phyloP scores from a whole-genome alignment of 73 alveolate species.

The Breviolum minutum region DNA sequence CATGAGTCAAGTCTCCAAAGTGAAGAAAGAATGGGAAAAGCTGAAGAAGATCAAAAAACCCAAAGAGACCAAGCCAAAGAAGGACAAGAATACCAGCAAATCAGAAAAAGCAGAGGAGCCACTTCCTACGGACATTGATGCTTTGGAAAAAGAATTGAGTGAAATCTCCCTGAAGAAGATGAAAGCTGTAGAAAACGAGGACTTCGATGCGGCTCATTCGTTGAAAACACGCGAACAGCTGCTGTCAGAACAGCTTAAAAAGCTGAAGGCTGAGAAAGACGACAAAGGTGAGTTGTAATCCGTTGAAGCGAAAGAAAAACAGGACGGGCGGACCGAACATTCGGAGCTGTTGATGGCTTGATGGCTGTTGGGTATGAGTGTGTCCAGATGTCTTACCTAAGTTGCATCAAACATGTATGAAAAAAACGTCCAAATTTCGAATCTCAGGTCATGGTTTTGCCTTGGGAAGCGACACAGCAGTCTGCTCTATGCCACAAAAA shows the following conservation, averaged over 20 bases:
- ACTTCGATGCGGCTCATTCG: conserved; percentile 64
- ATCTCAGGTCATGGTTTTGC: not conserved
- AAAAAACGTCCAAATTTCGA: not conserved
- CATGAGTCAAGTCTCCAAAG: conserved; percentile 48
- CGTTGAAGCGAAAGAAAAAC: conserved; percentile 8
- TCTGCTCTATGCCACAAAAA: conserved; percentile 28
- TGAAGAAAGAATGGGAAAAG: conserved; percentile 85
- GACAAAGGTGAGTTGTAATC: conserved; percentile 76
- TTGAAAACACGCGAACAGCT: conserved; percentile 74
- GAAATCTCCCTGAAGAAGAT: conserved; percentile 53
- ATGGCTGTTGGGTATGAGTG: too few species aligned
- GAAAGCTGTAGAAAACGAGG: conserved; percentile 75
- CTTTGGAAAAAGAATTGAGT: conserved; percentile 48
- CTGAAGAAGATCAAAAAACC: conserved; percentile 78
- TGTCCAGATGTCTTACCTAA: too few species aligned
- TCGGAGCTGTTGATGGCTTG: not conserved
- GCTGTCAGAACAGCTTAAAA: conserved; percentile 81
- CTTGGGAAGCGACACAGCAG: conserved; percentile 17
- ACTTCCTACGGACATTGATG: conserved; percentile 50
- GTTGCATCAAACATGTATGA: not conserved
- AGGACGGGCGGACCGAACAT: not conserved
- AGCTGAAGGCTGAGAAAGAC: conserved; percentile 67
- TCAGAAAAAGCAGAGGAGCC: conserved; percentile 30
- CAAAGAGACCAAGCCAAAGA: conserved; percentile 63
- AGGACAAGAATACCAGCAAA: conserved; percentile 10